phyloP scores from a whole-genome alignment of 2,329 filamentous ascomycete species.

The Byssoonygena ceratinophila region DNA sequence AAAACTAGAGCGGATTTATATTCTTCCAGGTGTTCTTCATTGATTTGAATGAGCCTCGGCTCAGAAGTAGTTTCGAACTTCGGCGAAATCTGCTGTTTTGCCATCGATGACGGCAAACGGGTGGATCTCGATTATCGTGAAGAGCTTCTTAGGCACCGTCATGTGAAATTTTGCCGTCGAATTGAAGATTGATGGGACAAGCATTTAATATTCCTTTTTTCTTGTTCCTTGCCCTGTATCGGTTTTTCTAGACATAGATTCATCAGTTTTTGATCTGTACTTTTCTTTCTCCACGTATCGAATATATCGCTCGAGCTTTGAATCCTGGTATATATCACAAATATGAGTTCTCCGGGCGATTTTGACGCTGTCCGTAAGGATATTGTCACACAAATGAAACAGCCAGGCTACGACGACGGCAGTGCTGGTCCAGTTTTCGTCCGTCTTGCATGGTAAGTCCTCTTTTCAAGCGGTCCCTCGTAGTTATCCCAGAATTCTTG shows the following conservation, averaged over 20 bases:
- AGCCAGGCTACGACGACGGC: slow-evolving; percentile 56
- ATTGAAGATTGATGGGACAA: neutral
- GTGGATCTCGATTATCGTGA: slow-evolving; percentile 9
- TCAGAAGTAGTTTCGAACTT: neutral
- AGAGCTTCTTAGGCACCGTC: neutral
- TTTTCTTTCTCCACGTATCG: neutral
- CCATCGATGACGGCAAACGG: neutral
- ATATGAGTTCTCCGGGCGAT: slow-evolving; percentile 31
- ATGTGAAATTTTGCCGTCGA: slow-evolving; percentile 11
- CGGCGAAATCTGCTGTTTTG: too few relatives aligned
- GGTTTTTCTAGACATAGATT: neutral
- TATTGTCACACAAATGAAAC: slow-evolving; percentile 44
- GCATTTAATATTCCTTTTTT: too few relatives aligned
- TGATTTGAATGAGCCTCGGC: slow-evolving; percentile 2
- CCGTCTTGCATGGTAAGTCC: slow-evolving; percentile 49
- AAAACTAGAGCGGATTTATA: too few relatives aligned
- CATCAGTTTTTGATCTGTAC: neutral
- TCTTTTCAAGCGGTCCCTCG: neutral
- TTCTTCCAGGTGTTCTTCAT: too few relatives aligned
- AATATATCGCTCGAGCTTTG: neutral
- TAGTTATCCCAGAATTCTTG: neutral
- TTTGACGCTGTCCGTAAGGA: slow-evolving; percentile 45
- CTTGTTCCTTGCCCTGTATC: neutral
- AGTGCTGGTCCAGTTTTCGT: slow-evolving; percentile 54
- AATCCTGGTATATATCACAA: neutral